A percentile compares a stretch with the other conserved stretches of the same genome.
Evolutionary conservation across 2,329 filamentous ascomycete species (phyloP).

Genomic region (Ceratocystis colombiana): DNA sequence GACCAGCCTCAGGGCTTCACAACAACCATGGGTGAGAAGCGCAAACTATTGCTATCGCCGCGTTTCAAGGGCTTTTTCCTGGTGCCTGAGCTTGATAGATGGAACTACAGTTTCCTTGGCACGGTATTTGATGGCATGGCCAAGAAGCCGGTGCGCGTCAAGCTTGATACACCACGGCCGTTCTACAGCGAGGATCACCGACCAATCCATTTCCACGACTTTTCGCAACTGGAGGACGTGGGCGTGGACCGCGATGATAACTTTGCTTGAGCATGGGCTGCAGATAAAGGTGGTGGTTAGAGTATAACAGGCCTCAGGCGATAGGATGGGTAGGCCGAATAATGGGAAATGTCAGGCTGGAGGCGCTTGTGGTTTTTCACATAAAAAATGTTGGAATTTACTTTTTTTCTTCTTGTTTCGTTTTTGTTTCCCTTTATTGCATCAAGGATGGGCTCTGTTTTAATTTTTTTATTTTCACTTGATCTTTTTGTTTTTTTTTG

Average conservation of each 20-base stretch:
- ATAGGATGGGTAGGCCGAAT: background rate
- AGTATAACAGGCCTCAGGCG: background rate
- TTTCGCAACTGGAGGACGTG: slow-evolving; percentile 92
- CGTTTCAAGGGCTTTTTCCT: slow-evolving; percentile 94
- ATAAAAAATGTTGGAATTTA: slow-evolving; percentile 13
- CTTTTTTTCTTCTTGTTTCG: background rate
- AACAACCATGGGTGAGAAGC: slow-evolving; percentile 87
- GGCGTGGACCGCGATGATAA: slow-evolving; percentile 90
- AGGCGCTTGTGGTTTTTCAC: slow-evolving; percentile 7
- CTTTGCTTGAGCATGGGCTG: slow-evolving; percentile 57
- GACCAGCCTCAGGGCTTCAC: slow-evolving; percentile 92
- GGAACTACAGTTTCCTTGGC: slow-evolving; percentile 99
- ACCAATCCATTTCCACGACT: slow-evolving; percentile 92
- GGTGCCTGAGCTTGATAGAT: slow-evolving; percentile 76
- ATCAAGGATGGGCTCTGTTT: background rate
- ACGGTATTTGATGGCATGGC: slow-evolving; percentile 76
- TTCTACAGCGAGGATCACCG: slow-evolving; percentile 93
- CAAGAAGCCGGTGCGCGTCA: slow-evolving; percentile 84
- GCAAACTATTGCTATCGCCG: slow-evolving; percentile 83
- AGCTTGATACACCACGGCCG: slow-evolving; percentile 78
- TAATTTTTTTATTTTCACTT: background rate
- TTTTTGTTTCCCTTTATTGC: background rate
- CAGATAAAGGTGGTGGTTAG: background rate
- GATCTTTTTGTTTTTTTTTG: background rate
- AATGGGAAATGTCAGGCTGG: background rate